A percentile compares a stretch with the other conserved stretches of the same genome.
Evolutionary conservation across 129 eudicot species (phyloP).

Genomic region (Pseudognaphalium luteoalbum): DNA sequence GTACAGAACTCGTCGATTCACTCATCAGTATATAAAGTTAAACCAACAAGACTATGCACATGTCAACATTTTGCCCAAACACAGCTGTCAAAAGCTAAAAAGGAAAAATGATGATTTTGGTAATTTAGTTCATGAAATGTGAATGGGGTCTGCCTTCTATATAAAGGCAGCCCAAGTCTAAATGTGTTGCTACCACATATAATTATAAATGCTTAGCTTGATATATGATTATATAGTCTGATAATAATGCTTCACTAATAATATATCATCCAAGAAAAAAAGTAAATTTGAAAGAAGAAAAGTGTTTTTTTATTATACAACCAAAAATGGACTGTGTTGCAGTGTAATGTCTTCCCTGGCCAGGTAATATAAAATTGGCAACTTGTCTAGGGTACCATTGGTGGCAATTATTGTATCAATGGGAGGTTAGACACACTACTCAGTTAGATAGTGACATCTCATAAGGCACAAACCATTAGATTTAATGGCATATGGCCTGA

Average conservation of each 20-base stretch:
- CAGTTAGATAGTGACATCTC: background rate
- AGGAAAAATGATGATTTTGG: background rate
- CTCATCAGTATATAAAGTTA: background rate
- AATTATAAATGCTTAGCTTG: background rate
- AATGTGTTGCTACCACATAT: background rate
- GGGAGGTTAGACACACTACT: too few species aligned
- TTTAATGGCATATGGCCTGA: background rate
- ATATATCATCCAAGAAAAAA: background rate
- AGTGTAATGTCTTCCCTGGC: background rate
- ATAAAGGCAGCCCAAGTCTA: background rate
- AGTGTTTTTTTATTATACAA: too few species aligned
- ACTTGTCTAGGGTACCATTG: too few species aligned
- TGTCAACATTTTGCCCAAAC: background rate
- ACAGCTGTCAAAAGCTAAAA: background rate
- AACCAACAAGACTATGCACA: background rate
- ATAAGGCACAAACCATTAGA: background rate
- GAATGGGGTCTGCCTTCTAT: background rate
- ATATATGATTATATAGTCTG: background rate
- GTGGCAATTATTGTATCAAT: too few species aligned
- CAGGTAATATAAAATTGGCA: background rate
- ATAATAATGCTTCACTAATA: background rate
- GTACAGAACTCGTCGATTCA: background rate
- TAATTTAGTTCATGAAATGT: background rate
- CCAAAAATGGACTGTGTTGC: background rate
- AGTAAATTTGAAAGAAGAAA: too few species aligned